phyloP scores from a whole-genome alignment of 352 stramenopile genomes.

The Hyaloperonospora brassicae region DNA sequence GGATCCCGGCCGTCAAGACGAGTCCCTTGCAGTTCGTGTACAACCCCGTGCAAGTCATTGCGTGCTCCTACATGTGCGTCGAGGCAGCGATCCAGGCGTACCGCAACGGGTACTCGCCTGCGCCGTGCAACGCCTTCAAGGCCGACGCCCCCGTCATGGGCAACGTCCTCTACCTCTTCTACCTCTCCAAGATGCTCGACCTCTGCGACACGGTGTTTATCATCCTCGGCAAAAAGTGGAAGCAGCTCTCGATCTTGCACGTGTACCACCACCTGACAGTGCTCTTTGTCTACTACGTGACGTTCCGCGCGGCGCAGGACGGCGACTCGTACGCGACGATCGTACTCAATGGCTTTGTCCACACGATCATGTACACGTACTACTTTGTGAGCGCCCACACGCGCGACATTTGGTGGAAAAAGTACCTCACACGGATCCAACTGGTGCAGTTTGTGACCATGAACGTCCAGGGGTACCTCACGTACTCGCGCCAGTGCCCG shows the following conservation, averaged over 20 bases:
- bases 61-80: constrained; percentile 96
- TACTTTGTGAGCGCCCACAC: constrained; percentile 97
- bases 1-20: constrained; percentile 65
- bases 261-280: constrained; percentile 98
- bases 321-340: constrained; percentile 96
- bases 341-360: constrained; percentile 95
- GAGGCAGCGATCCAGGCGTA: constrained; percentile 91
- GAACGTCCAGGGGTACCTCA: constrained; percentile 70
- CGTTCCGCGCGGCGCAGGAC: constrained; percentile 89
- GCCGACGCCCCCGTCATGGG: constrained; percentile 86
- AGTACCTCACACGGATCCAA: constrained; percentile 92
- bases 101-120: constrained; percentile 86
- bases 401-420: constrained; percentile 97
- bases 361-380: constrained; percentile 99
- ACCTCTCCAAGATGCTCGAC: constrained; percentile 94
- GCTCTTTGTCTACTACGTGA: constrained; percentile 95
- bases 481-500: constrained; percentile 83
- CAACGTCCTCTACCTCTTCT: constrained; percentile 97
- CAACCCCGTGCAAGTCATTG: constrained; percentile 94
- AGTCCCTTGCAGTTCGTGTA: constrained; percentile 92
- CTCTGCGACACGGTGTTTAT: constrained; percentile 96
- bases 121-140: constrained; percentile 90
- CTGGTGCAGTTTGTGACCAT: constrained; percentile 92
- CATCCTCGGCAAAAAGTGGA: constrained; percentile 96
- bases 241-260: constrained; percentile 95